phyloP scores from a whole-genome alignment of 164 flowering plant genomes.

The Malania oleifera region DNA sequence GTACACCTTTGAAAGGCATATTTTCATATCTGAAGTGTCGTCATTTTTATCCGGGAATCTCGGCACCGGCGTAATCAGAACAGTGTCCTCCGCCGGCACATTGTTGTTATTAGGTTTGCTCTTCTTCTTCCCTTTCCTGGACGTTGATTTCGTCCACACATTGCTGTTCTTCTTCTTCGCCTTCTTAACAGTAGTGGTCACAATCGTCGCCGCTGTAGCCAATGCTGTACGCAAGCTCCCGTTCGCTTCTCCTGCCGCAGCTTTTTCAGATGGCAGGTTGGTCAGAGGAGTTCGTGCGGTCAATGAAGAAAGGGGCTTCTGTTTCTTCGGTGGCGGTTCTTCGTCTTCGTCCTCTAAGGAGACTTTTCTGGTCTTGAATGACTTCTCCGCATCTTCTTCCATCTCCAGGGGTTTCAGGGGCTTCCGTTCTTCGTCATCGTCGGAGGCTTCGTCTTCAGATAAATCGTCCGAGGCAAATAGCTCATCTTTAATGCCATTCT shows the following conservation, averaged over 20 bases:
- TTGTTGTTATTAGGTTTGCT: conserved; percentile 30
- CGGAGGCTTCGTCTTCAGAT: conserved; percentile 36
- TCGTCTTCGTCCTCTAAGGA: conserved; percentile 27
- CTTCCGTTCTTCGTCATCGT: conserved; percentile 1
- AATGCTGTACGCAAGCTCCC: background rate
- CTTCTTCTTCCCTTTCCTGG: conserved; percentile 75
- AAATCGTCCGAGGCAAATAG: conserved; percentile 31
- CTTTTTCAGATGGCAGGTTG: conserved; percentile 3
- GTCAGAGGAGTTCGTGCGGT: conserved; percentile 5
- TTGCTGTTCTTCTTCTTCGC: conserved; percentile 61
- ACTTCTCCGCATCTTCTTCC: conserved; percentile 11
- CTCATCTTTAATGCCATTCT: conserved; percentile 16
- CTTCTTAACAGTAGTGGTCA: conserved; percentile 32
- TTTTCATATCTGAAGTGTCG: conserved; percentile 53
- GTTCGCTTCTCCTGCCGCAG: background rate
- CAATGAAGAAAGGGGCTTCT: conserved; percentile 39
- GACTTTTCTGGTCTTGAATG: conserved; percentile 18
- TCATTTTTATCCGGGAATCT: conserved; percentile 73
- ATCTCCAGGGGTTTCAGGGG: background rate
- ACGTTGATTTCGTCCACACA: conserved; percentile 67
- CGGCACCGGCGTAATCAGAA: conserved; percentile 59
- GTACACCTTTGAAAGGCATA: conserved; percentile 77
- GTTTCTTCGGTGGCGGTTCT: conserved; percentile 52
- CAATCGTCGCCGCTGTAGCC: background rate
- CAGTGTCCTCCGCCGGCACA: conserved; percentile 37